Evolutionary conservation across 164 flowering plant genomes (phyloP).

Genomic region (Vitis cinerea): DNA sequence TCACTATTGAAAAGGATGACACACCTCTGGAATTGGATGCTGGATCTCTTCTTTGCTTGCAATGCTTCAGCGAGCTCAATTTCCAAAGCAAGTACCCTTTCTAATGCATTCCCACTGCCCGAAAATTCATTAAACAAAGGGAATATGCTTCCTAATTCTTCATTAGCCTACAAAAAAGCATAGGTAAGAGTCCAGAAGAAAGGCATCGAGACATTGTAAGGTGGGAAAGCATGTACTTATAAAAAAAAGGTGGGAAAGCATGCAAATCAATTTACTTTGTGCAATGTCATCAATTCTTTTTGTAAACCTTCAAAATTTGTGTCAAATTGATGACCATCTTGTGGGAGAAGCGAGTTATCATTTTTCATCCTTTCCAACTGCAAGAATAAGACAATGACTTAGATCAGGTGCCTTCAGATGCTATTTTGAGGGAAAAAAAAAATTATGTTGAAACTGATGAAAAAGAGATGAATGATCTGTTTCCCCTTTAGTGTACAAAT

Average conservation of each 20-base stretch:
- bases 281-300: constrained; percentile 54
- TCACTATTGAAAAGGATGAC: not conserved
- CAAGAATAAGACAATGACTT: constrained; percentile 18
- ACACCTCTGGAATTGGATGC: constrained; percentile 77
- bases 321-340: constrained; percentile 34
- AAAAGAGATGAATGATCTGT: too few species aligned
- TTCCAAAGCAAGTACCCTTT: constrained; percentile 91
- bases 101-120: constrained; percentile 68
- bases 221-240: not conserved
- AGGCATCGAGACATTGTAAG: not conserved
- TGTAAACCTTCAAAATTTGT: constrained; percentile 45
- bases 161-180: constrained; percentile 52
- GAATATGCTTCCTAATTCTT: constrained; percentile 61
- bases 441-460: too few species aligned
- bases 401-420: not conserved
- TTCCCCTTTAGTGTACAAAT: not conserved
- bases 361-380: constrained; percentile 91
- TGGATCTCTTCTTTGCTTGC: constrained; percentile 64
- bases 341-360: constrained; percentile 52
- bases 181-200: constrained; percentile 1
- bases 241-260: not conserved
- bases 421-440: too few species aligned
- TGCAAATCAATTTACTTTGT: constrained; percentile 41
- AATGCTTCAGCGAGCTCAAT: constrained; percentile 91
- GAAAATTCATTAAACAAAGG: constrained; percentile 65